Conservation (phyloP, 441 rosid genomes). For the Croton setiger region DNA sequence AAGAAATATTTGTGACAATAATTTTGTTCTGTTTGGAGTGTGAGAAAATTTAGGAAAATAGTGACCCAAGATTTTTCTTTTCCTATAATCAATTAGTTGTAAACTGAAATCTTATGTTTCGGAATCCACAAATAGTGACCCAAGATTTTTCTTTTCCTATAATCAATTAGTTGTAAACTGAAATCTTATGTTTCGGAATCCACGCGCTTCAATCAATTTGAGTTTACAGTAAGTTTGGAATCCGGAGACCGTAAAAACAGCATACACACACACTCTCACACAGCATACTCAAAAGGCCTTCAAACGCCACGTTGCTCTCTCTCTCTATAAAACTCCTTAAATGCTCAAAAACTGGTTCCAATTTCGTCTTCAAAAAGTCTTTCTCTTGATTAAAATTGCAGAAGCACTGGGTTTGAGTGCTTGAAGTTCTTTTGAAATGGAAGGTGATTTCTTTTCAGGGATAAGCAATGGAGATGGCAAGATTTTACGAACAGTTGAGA, state of each 20-base stretch:
- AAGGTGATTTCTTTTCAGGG: constrained; percentile 63
- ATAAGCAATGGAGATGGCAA: constrained; percentile 58
- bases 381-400: neutral
- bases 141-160: no score
- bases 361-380: constrained; percentile 5
- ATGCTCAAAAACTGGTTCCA: neutral
- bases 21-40: no score
- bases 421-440: constrained; percentile 39
- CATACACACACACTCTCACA: constrained; percentile 12
- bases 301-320: no score
- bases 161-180: no score
- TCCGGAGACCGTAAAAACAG: constrained; percentile 28
- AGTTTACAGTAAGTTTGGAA: constrained; percentile 21
- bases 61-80: no score
- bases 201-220: constrained; percentile 26
- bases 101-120: no score
- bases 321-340: neutral
- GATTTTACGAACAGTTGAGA: constrained; percentile 57
- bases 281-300: no score
- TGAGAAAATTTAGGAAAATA: no score
- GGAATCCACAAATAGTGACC: no score
- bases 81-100: no score
- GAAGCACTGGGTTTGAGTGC: constrained; percentile 23
- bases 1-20: no score
- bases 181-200: constrained; percentile 34